These are phyloP conservation scores for Acanthamoeba polyphaga DNA, from an alignment of 208 protist genomes.

Conservation along the genomic window DNA sequence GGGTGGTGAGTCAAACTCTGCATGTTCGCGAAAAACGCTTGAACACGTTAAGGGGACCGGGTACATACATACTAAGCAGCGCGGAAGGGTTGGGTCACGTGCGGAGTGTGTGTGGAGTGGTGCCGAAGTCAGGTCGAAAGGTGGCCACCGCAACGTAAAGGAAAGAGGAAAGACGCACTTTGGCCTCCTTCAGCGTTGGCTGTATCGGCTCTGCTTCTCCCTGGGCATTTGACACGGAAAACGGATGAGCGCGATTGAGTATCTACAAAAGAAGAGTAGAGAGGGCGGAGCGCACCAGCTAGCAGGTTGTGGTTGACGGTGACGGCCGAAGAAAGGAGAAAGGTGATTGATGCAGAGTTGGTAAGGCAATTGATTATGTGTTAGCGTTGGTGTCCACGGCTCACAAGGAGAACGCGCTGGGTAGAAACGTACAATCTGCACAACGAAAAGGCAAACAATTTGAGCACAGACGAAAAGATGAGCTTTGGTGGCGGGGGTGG, in stretches of 20 bases:
- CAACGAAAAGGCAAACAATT: not conserved
- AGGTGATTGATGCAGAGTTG: too few relatives aligned
- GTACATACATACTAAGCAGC: slow-evolving; percentile 17
- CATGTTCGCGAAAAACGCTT: too few relatives aligned
- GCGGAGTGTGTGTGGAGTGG: not conserved
- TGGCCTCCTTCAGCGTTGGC: not conserved
- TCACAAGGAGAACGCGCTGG: too few relatives aligned
- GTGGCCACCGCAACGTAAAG: not conserved
- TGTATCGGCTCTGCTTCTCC: not conserved
- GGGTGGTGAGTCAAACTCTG: not conserved
- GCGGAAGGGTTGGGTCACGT: too few relatives aligned
- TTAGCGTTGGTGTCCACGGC: not conserved
- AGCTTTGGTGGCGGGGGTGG: not conserved
- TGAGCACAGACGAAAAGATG: too few relatives aligned
- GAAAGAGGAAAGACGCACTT: not conserved
- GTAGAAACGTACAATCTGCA: slow-evolving; percentile 3
- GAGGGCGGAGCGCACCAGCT: not conserved
- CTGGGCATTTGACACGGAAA: not conserved
- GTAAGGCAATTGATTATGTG: too few relatives aligned
- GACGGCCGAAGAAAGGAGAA: not conserved
- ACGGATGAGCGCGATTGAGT: not conserved
- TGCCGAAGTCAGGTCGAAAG: not conserved
- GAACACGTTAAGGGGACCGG: too few relatives aligned
- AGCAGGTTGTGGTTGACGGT: not conserved
- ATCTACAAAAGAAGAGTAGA: not conserved